Percentiles rank a stretch among this genome's conserved stretches.
Conservation (phyloP, 768 basidiomycete species). For the Mycena floridula region DNA sequence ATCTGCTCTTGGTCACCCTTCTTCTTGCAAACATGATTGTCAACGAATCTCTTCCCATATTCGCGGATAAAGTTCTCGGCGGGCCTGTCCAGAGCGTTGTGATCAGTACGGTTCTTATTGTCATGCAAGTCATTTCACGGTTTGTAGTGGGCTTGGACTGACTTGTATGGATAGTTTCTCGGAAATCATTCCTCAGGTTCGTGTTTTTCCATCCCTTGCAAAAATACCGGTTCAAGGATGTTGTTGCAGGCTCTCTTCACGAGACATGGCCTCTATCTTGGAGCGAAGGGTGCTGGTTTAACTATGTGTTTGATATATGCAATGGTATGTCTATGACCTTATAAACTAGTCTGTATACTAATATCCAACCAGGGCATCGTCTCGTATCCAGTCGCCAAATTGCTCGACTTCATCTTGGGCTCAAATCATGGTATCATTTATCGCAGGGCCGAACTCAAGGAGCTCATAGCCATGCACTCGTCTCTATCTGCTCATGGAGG, state of each 20-base stretch:
- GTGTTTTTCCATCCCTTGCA: too few species aligned
- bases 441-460: conserved; percentile 79
- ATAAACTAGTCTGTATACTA: background rate
- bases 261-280: conserved; percentile 82
- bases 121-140: conserved; percentile 55
- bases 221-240: too few species aligned
- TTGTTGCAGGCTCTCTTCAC: conserved; percentile 84
- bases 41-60: conserved; percentile 77
- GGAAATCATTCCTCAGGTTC: conserved; percentile 93
- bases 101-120: conserved; percentile 79
- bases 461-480: conserved; percentile 85
- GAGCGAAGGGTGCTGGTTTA: conserved; percentile 76
- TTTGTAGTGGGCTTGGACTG: conserved; percentile 1
- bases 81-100: conserved; percentile 75
- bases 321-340: conserved; percentile 37
- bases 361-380: conserved; percentile 48
- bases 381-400: conserved; percentile 81
- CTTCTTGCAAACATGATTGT: conserved; percentile 89
- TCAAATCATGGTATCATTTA: conserved; percentile 90
- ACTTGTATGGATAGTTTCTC: conserved; percentile 52
- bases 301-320: conserved; percentile 63
- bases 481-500: conserved; percentile 70
- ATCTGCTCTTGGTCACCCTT: conserved; percentile 76
- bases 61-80: conserved; percentile 73
- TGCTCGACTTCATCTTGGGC: conserved; percentile 73